These are phyloP conservation scores for Fusarium anthophilum DNA, from an alignment of 2,329 filamentous ascomycete species.

Conservation along the genomic window DNA sequence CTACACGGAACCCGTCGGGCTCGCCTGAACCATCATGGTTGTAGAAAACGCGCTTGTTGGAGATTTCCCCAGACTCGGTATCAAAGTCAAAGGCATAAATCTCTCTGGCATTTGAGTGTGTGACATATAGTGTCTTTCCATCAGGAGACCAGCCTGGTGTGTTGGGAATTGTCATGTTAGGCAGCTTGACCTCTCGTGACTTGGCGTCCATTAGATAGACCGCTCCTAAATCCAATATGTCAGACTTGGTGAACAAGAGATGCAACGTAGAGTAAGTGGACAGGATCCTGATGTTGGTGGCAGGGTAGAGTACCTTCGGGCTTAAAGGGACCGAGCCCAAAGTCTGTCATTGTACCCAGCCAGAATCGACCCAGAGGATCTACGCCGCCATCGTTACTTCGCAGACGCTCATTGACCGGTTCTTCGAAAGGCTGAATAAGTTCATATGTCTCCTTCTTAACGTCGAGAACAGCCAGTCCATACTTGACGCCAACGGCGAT, in stretches of 20 bases:
- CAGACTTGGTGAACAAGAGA: background rate
- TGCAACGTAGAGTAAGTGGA: background rate
- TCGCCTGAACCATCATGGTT: conserved; percentile 70
- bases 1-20: conserved; percentile 87
- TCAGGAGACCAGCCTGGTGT: conserved; percentile 82
- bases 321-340: conserved; percentile 64
- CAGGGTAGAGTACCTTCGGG: conserved; percentile 59
- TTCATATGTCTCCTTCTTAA: conserved; percentile 63
- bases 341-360: conserved; percentile 87
- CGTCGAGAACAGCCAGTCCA: conserved; percentile 81
- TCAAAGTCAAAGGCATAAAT: conserved; percentile 83
- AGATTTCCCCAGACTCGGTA: conserved; percentile 67
- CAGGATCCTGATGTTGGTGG: background rate
- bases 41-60: conserved; percentile 78
- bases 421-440: conserved; percentile 61
- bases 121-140: conserved; percentile 81
- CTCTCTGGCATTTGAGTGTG: conserved; percentile 76
- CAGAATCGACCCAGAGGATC: conserved; percentile 86
- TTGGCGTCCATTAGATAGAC: conserved; percentile 76
- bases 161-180: conserved; percentile 81
- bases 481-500: conserved; percentile 84
- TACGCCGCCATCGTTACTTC: conserved; percentile 83
- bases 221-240: conserved; percentile 61
- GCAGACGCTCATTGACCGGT: conserved; percentile 61
- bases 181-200: conserved; percentile 67